Evolutionary conservation across 805 yeast genomes (phyloP), one percentile per base, ranked within the genome.

Genomic region (Kluyveromyces dobzhanskii): DNA sequence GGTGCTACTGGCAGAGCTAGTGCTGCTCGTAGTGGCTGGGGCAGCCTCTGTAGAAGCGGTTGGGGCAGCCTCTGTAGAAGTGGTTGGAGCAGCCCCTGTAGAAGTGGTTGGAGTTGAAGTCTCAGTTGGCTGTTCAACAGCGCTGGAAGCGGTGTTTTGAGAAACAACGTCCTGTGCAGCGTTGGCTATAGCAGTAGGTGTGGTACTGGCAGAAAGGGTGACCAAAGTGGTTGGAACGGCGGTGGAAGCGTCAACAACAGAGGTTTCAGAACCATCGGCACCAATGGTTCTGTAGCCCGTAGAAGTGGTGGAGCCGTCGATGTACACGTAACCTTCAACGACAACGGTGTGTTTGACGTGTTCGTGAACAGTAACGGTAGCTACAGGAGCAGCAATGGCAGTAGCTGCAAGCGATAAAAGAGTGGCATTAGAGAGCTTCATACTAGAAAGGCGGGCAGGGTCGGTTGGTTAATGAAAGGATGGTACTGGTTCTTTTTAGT

Each of bases 291-390:
- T 13, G 29, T 34, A 34, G 10, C 37, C 29, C 2, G 37, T 34
- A 5, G 30, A 10, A 3, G 37, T 34, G 3, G 37, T 24, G 21
- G 17, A 12, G 17, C 30, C 37, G 17, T 34, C 21, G n/a, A 26
- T 17, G 23, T 24, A 34, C 17, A 34, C 37, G 21, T 34, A 34
- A 16, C 30, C 37, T 4, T 26, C 29, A 12, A 34, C 37, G 23
- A 24, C n/a, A 14, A 34, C 37, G 17, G 37, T 34, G 11, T 26
- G 27, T 13, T 17, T 25, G 11, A 34, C 37, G n/a, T 34, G 37
- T 17, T 34, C 18, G 21, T 34, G 37, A 7, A 34, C 37, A 14
- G 37, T 34, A 16, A 34, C 37, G 24, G 37, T 34, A 11, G 37
- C 30, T 3, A 34, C 29, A 13, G 37, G 37, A 3, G 37, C 37